These are phyloP conservation scores for Filobasidium uniguttulatum DNA, from an alignment of 1,284 basidiomycete genomes.

Conservation along the genomic window DNA sequence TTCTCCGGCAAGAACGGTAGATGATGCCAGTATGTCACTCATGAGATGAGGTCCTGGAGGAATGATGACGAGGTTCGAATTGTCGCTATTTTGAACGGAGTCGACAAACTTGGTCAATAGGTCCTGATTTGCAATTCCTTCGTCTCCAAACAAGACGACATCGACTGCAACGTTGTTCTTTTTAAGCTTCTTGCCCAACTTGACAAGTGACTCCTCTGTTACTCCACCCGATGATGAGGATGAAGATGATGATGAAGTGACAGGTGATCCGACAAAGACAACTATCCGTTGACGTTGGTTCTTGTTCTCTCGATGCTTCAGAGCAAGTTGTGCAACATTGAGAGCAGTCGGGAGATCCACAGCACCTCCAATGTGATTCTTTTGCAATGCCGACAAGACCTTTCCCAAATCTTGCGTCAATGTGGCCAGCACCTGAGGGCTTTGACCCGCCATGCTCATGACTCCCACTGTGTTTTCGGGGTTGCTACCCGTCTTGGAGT, in stretches of 20 bases:
- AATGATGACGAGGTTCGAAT: constrained; percentile 58
- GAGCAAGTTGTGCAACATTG: constrained; percentile 82
- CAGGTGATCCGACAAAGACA: constrained; percentile 80
- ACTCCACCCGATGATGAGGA: constrained; percentile 22
- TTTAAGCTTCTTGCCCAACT: constrained; percentile 90
- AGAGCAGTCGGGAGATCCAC: constrained; percentile 80
- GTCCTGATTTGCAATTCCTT: constrained; percentile 35
- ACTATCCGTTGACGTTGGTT: constrained; percentile 90
- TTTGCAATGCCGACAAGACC: constrained; percentile 67
- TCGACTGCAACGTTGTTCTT: constrained; percentile 99
- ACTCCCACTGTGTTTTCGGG: constrained; percentile 94
- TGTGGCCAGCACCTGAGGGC: constrained; percentile 88
- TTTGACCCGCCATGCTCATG: constrained; percentile 95
- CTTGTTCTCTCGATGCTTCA: constrained; percentile 98
- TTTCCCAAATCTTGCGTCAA: constrained; percentile 91
- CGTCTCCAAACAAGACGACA: constrained; percentile 57
- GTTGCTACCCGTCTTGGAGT: constrained; percentile 86
- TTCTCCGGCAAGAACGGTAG: constrained; percentile 59
- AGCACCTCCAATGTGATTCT: constrained; percentile 57
- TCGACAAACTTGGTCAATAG: constrained; percentile 36
- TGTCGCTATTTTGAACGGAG: constrained; percentile 21
- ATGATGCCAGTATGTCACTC: constrained; percentile 68
- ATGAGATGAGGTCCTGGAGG: constrained; percentile 65
- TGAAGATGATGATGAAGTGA: constrained; percentile 29
- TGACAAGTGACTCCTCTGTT: constrained; percentile 62